These are phyloP conservation scores for Quercus phellos DNA, from an alignment of 331 rosid species.

Conservation along the genomic window DNA sequence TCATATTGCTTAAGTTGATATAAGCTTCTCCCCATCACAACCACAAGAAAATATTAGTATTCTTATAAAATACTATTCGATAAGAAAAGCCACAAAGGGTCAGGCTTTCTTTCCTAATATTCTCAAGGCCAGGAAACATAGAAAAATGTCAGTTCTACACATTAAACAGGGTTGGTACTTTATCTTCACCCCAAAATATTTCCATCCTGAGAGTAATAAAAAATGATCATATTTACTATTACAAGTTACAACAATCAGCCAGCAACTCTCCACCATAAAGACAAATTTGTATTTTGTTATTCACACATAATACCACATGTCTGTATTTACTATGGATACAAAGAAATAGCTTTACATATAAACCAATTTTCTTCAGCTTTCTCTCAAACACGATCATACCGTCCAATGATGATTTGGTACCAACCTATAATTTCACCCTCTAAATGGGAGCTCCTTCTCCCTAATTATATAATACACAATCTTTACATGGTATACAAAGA, in stretches of 20 bases:
- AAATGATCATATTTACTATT: not conserved
- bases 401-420: constrained; percentile 2
- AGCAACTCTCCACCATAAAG: not conserved
- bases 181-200: no score
- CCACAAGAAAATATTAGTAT: no score
- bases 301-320: not conserved
- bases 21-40: no score
- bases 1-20: no score
- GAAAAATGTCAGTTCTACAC: no score
- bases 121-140: no score
- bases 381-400: constrained; percentile 19
- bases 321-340: constrained; percentile 24
- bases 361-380: constrained; percentile 8
- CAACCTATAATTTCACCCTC: constrained; percentile 16
- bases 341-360: constrained; percentile 28
- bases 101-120: no score
- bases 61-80: no score
- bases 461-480: constrained; percentile 23
- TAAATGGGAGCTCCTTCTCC: constrained; percentile 19
- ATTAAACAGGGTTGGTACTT: no score
- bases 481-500: constrained; percentile 7
- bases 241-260: not conserved
- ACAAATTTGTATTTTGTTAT: not conserved
- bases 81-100: no score
- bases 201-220: not conserved